A percentile compares a stretch with the other conserved stretches of the same genome.
Evolutionary conservation across 441 rosid genomes (phyloP).

Genomic region (Adansonia madagascariensis): DNA sequence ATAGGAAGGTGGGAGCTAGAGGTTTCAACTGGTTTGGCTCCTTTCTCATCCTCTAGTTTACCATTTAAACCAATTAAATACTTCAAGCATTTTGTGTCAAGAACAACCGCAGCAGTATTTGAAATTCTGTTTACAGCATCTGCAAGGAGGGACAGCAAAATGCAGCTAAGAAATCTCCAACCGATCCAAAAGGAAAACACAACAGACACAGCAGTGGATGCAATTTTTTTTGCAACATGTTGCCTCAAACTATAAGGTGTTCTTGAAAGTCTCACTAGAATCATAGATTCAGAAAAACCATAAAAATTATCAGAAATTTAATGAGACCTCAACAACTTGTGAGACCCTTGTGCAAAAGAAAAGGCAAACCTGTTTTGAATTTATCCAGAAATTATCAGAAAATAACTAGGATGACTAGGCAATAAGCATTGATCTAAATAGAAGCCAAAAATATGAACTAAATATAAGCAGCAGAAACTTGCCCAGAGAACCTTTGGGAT

Average conservation of each 20-base stretch:
- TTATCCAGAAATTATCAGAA: background rate
- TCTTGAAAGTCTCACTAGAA: background rate
- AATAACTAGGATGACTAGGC: background rate
- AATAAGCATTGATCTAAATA: conserved; percentile 9
- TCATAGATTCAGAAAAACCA: conserved; percentile 7
- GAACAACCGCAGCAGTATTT: conserved; percentile 29
- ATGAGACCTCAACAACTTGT: background rate
- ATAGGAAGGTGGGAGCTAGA: conserved; percentile 40
- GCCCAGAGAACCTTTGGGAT: conserved; percentile 47
- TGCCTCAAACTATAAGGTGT: background rate
- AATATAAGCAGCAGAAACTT: conserved; percentile 27
- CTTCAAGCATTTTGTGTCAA: conserved; percentile 43
- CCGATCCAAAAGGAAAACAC: background rate
- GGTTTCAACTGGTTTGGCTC: conserved; percentile 38
- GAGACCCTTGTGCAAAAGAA: background rate
- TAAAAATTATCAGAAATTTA: background rate
- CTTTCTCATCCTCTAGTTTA: conserved; percentile 41
- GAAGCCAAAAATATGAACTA: conserved; percentile 16
- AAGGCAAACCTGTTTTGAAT: background rate
- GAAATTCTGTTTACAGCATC: conserved; percentile 25
- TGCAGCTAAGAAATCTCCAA: conserved; percentile 2
- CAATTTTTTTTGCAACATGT: background rate
- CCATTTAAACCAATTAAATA: conserved; percentile 36
- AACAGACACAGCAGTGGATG: conserved; percentile 6
- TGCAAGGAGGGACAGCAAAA: background rate